These are phyloP conservation scores for Odonthalia washingtoniensis DNA, from an alignment of 31 red algal species.

Conservation along the genomic window DNA sequence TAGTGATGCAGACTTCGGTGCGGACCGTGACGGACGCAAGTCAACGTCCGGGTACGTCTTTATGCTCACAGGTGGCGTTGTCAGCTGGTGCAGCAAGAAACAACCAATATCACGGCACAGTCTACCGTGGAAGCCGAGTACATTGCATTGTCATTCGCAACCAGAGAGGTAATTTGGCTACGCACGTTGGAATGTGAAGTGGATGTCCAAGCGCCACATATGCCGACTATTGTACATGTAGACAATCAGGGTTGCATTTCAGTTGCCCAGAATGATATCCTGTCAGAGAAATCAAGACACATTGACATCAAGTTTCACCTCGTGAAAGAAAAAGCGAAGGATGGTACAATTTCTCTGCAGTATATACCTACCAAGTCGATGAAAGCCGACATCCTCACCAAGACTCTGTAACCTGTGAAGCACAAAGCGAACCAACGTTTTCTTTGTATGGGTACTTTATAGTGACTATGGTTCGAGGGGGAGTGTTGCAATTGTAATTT, in stretches of 20 bases:
- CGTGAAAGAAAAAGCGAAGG: conserved; percentile 23
- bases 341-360: not conserved
- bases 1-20: conserved; percentile 28
- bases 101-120: conserved; percentile 26
- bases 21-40: conserved; percentile 17
- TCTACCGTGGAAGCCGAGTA: conserved; percentile 51
- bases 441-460: not conserved
- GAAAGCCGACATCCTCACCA: conserved; percentile 42
- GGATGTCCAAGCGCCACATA: not conserved
- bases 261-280: not conserved
- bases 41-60: conserved; percentile 44
- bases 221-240: not conserved
- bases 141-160: conserved; percentile 20
- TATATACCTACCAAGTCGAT: conserved; percentile 2
- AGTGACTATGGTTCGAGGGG: conserved; percentile 24
- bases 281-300: conserved; percentile 39
- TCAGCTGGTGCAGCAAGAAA: conserved; percentile 41
- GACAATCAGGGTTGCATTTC: conserved; percentile 36
- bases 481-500: conserved; percentile 24
- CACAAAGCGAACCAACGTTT: not conserved
- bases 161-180: conserved; percentile 35
- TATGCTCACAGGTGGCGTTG: conserved; percentile 23
- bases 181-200: not conserved
- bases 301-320: conserved; percentile 29
- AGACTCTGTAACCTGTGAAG: not conserved